These are phyloP conservation scores for Globisporangium nodosum DNA, from an alignment of 352 stramenopile species.

Conservation along the genomic window DNA sequence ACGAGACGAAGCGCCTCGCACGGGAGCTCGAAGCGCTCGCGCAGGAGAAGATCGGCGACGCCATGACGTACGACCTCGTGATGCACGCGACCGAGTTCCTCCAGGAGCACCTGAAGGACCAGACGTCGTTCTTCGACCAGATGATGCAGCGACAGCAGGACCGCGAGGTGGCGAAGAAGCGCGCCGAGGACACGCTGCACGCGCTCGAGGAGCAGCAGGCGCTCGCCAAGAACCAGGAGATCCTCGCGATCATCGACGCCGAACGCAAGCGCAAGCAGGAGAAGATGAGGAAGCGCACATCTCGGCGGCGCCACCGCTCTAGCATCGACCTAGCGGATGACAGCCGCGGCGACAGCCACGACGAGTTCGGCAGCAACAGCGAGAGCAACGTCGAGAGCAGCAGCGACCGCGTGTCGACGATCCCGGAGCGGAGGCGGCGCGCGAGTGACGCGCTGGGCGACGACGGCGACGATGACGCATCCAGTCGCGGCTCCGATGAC, in stretches of 20 bases:
- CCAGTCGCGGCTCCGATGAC: constrained; percentile 3
- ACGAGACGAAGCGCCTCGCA: constrained; percentile 51
- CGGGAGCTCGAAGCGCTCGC: constrained; percentile 51
- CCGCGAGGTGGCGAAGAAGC: constrained; percentile 50
- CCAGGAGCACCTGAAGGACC: constrained; percentile 74
- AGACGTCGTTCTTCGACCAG: constrained; percentile 85
- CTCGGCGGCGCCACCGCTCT: constrained; percentile 37
- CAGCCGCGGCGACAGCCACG: constrained; percentile 17
- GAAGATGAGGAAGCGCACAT: constrained; percentile 49
- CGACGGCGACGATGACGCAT: constrained; percentile 11
- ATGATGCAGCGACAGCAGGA: constrained; percentile 84
- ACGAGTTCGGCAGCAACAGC: constrained; percentile 18
- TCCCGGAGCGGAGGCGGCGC: constrained; percentile 24
- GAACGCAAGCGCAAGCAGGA: constrained; percentile 62
- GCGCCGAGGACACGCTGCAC: constrained; percentile 41
- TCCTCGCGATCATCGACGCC: constrained; percentile 74
- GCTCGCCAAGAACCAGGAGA: constrained; percentile 63
- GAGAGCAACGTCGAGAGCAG: constrained; percentile 26
- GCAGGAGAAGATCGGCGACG: constrained; percentile 63
- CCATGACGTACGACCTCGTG: constrained; percentile 80
- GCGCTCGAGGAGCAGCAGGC: constrained; percentile 59
- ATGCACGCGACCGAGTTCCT: constrained; percentile 79
- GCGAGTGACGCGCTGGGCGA: constrained; percentile 15
- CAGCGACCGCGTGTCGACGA: constrained; percentile 31
- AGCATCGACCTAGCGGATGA: constrained; percentile 48